Conservation (phyloP, 2,329 filamentous ascomycete species). For the Lasiodiplodia citricola region DNA sequence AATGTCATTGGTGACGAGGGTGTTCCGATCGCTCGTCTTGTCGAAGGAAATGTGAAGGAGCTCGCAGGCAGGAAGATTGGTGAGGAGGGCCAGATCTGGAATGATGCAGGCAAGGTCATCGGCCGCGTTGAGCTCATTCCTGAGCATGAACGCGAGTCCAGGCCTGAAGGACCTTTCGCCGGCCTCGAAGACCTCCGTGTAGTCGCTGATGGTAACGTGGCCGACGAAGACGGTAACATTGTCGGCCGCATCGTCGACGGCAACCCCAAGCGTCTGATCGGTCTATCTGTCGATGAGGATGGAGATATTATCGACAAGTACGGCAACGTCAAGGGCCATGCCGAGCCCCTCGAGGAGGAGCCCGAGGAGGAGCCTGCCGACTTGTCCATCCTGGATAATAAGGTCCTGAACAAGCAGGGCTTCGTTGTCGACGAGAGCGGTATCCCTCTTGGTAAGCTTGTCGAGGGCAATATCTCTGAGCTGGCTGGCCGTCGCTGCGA, state of each 20-base stretch:
- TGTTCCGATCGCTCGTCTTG: constrained; percentile 64
- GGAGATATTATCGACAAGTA: constrained; percentile 67
- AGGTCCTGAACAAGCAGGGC: constrained; percentile 56
- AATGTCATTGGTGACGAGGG: constrained; percentile 57
- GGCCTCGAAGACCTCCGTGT: constrained; percentile 56
- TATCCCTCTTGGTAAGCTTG: constrained; percentile 61
- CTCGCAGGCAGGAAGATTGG: constrained; percentile 73
- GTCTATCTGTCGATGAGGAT: constrained; percentile 65
- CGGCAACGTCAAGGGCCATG: constrained; percentile 66
- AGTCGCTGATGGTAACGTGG: constrained; percentile 54
- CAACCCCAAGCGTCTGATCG: constrained; percentile 64
- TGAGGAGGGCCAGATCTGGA: constrained; percentile 73
- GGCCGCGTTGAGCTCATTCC: constrained; percentile 71
- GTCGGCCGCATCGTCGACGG: constrained; percentile 62
- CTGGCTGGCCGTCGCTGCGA: constrained; percentile 73
- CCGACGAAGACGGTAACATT: constrained; percentile 57
- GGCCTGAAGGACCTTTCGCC: constrained; percentile 57
- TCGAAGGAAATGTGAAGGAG: constrained; percentile 69
- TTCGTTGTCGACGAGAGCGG: constrained; percentile 57
- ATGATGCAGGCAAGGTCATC: constrained; percentile 73
- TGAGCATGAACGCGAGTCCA: constrained; percentile 64
- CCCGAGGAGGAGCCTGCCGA: constrained; percentile 49
- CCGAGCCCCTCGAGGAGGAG: constrained; percentile 60
- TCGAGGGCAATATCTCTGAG: constrained; percentile 69
- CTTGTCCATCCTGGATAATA: constrained; percentile 53